Conservation (phyloP, 2,329 filamentous ascomycete genomes). For the Alternaria conjuncta region DNA sequence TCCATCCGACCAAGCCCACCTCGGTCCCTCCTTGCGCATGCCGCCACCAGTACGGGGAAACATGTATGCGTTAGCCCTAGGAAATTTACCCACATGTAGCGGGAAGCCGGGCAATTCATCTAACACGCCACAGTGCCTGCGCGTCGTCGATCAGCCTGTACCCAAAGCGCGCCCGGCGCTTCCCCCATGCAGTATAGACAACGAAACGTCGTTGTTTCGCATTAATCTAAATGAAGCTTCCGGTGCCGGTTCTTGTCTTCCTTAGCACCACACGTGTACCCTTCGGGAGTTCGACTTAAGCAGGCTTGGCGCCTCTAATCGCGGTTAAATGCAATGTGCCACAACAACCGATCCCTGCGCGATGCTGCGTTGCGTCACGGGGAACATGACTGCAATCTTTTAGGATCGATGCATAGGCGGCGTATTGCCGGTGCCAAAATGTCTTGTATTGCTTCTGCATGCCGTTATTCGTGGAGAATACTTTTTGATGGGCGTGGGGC, state of each 20-base stretch:
- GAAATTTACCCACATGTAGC: neutral
- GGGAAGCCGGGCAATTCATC: neutral
- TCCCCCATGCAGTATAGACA: neutral
- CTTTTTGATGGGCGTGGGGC: neutral
- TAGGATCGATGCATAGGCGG: neutral
- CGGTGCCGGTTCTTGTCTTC: constrained; percentile 22
- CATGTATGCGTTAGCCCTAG: neutral
- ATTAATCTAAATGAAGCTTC: constrained; percentile 28
- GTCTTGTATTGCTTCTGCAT: neutral
- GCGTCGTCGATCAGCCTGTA: neutral
- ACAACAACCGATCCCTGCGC: constrained; percentile 9
- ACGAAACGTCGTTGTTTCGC: neutral
- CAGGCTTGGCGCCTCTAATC: neutral
- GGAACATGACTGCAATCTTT: neutral
- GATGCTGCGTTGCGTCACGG: neutral
- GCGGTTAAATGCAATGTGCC: constrained; percentile 8
- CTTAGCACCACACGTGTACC: constrained; percentile 1
- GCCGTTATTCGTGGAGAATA: constrained; percentile 8
- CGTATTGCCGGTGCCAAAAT: constrained; percentile 2
- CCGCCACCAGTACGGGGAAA: neutral
- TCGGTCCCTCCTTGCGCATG: neutral
- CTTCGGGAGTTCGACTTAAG: neutral
- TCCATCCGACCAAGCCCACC: neutral
- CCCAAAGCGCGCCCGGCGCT: neutral
- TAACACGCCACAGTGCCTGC: neutral